Evolutionary conservation across 768 basidiomycete genomes (phyloP), one percentile per base, ranked within the genome.

Genomic region (Xerocomellus amylosporus): DNA sequence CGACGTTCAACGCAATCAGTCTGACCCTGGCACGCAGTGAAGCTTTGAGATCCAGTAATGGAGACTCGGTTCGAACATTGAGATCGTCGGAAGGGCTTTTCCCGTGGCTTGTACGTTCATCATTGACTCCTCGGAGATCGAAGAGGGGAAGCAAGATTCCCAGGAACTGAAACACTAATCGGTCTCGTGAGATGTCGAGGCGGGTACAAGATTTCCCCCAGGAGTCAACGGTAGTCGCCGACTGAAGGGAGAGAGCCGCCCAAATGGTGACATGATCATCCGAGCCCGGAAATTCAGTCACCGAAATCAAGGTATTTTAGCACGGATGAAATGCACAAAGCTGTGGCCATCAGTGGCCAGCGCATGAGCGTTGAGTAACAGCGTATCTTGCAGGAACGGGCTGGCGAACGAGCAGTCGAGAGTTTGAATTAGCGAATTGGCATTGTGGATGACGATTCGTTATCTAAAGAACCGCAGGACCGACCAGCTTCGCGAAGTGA

Each of bases 41-140:
- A 56, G 36, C 7, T 20, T 30, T 45, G 44, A 49, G 50, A 57
- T 61, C 34, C 41, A 45, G 15, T 34, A 49, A 58, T 51, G 36
- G 41, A 51, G 31, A 42, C 37, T 49, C 46, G 17, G 47, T 40
- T 48, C 38, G 51, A 51, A 46, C 39, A 39, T 38, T 54, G 58
- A 24, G 47, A 67, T 58, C 54, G 46, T 53, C 55, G 39, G 49
- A 46, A 39, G 48, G 15, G 19, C 30, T 24, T 51, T 55, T 54
- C 41, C 58, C 49, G 52, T 48, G 34, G 44, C 34, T 57, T 38
- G 56, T 38, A 20, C 37, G 46, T 44, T 40, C 52, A 46, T 49
- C 54, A 56, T 42, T 15, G 56, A 58, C 54, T 67, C 66, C 66
- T 67, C 66, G 66, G 66, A 67, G 61, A 61, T 68, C 55, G 38